These are phyloP conservation scores for Citrullus mucosospermus DNA, from an alignment of 306 rosid species.

Conservation along the genomic window DNA sequence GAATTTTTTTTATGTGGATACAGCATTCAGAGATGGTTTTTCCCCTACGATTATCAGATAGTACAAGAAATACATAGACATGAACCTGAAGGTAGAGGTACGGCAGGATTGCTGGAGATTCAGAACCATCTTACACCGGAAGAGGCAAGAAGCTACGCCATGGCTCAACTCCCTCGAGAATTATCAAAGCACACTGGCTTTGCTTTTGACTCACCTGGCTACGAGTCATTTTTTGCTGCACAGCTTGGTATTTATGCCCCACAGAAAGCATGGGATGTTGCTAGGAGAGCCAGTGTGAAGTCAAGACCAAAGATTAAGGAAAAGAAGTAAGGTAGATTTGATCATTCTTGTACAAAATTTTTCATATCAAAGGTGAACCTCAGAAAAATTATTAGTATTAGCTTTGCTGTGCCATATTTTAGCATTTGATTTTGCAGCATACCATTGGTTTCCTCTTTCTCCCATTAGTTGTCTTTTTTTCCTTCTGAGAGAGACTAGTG, in stretches of 20 bases:
- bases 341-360: constrained; percentile 38
- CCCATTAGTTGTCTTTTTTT: not conserved
- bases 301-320: constrained; percentile 31
- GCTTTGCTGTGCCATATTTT: constrained; percentile 14
- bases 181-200: constrained; percentile 83
- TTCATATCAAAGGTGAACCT: not conserved
- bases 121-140: constrained; percentile 52
- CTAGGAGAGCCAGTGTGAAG: constrained; percentile 81
- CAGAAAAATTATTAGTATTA: not conserved
- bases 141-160: constrained; percentile 70
- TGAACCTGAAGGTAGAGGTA: constrained; percentile 47
- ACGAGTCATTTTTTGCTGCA: constrained; percentile 81
- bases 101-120: constrained; percentile 46
- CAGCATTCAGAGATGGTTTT: constrained; percentile 93
- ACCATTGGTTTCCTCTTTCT: not conserved
- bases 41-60: constrained; percentile 87
- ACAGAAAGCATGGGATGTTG: constrained; percentile 97
- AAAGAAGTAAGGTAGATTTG: constrained; percentile 29
- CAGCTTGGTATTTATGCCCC: constrained; percentile 71
- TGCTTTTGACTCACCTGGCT: constrained; percentile 92
- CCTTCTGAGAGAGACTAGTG: constrained; percentile 3
- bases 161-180: constrained; percentile 74
- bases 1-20: constrained; percentile 2
- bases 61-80: constrained; percentile 76
- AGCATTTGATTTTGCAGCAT: constrained; percentile 1